A percentile compares a stretch with the other conserved stretches of the same genome.
Evolutionary conservation across 495 filamentous ascomycete species (phyloP).

Genomic region (Trichocladium uniseriatum): DNA sequence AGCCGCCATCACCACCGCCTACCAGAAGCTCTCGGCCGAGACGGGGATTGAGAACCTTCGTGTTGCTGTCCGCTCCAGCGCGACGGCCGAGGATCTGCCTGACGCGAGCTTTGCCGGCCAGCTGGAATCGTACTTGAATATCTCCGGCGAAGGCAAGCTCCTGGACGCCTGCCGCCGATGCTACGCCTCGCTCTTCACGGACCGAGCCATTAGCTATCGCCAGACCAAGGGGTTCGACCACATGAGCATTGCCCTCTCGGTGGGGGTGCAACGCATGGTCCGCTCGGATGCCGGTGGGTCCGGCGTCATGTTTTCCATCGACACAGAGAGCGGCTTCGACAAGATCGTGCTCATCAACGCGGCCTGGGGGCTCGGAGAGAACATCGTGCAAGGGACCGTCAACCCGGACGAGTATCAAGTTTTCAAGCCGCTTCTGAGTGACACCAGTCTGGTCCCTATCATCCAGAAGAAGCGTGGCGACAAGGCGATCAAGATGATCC

Average conservation of each 20-base stretch:
- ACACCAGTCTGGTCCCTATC: constrained; percentile 15
- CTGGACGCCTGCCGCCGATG: constrained; percentile 27
- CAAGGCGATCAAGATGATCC: constrained; percentile 20
- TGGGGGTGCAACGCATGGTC: constrained; percentile 33
- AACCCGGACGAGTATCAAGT: constrained; percentile 34
- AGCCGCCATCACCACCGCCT: constrained; percentile 10
- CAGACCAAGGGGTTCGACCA: constrained; percentile 30
- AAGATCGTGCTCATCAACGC: constrained; percentile 32
- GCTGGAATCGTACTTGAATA: constrained; percentile 28
- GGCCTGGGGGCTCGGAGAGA: constrained; percentile 32
- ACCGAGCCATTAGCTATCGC: constrained; percentile 30
- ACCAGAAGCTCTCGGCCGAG: constrained; percentile 10
- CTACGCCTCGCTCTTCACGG: constrained; percentile 31
- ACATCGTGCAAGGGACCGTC: constrained; percentile 30
- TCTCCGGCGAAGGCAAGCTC: constrained; percentile 14
- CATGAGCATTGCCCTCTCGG: constrained; percentile 25
- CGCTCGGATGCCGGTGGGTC: constrained; percentile 27
- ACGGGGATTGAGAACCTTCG: constrained; percentile 12
- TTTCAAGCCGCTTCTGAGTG: constrained; percentile 25
- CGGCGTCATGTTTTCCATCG: constrained; percentile 33
- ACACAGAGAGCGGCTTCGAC: constrained; percentile 31
- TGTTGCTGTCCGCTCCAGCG: constrained; percentile 32
- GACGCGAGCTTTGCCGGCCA: constrained; percentile 33
- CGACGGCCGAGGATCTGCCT: constrained; percentile 32
- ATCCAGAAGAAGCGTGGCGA: constrained; percentile 19